A percentile compares a stretch with the other conserved stretches of the same genome.
These are phyloP conservation scores for Xylaria arbuscula DNA, from an alignment of 2,329 filamentous ascomycete genomes.

Conservation along the genomic window DNA sequence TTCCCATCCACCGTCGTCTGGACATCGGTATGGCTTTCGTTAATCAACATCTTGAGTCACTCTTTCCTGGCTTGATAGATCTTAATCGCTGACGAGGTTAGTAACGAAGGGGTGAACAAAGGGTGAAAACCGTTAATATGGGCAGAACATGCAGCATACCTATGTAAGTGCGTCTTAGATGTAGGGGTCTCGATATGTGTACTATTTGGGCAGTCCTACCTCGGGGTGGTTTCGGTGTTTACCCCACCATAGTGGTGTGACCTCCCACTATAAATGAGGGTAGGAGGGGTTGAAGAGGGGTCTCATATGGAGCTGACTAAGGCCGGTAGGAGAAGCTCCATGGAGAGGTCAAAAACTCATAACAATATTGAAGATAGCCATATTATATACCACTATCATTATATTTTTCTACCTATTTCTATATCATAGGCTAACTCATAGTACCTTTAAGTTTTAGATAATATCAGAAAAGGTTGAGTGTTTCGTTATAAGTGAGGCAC, in stretches of 20 bases:
- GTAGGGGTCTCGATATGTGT: neutral
- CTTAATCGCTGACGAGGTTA: neutral
- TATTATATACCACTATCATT: constrained; percentile 9
- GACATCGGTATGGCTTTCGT: constrained; percentile 65
- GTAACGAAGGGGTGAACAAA: neutral
- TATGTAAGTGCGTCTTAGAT: neutral
- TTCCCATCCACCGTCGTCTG: constrained; percentile 63
- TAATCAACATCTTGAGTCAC: constrained; percentile 61
- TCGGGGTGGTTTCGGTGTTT: constrained; percentile 1
- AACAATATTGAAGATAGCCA: neutral
- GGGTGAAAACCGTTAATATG: neutral
- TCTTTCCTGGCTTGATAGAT: constrained; percentile 12
- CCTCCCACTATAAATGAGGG: neutral
- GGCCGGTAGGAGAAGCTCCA: constrained; percentile 8
- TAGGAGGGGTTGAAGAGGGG: constrained; percentile 20
- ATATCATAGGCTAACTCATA: constrained; percentile 9
- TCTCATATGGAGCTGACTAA: constrained; percentile 19
- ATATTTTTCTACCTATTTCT: constrained; percentile 4
- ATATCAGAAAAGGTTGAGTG: neutral
- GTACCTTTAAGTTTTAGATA: neutral
- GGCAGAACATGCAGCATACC: neutral
- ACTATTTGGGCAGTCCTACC: neutral
- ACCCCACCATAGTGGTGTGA: constrained; percentile 30
- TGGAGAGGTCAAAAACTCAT: neutral
- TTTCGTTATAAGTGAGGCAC: constrained; percentile 76